Evolutionary conservation across 2,329 filamentous ascomycete genomes (phyloP).

Genomic region (Cryphonectria nitschkei): DNA sequence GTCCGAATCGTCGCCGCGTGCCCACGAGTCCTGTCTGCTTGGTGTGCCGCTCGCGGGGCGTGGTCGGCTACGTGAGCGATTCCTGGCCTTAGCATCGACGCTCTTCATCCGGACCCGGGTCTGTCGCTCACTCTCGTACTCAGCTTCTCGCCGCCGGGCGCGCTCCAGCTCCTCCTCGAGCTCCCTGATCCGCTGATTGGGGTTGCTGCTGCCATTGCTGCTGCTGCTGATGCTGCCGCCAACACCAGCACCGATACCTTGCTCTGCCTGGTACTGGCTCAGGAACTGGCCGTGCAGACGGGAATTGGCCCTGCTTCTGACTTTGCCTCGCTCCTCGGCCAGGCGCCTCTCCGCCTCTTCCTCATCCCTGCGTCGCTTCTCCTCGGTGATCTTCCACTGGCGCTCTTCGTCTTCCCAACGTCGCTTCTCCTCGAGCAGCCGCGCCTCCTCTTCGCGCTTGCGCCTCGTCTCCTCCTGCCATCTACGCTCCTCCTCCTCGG

Average conservation of each 20-base stretch:
- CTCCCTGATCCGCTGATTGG: slow-evolving; percentile 74
- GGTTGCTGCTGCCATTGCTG: slow-evolving; percentile 37
- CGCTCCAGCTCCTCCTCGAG: slow-evolving; percentile 73
- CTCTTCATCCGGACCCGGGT: slow-evolving; percentile 47
- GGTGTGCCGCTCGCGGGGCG: slow-evolving; percentile 40
- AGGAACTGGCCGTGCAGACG: slow-evolving; percentile 81
- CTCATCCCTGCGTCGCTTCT: slow-evolving; percentile 71
- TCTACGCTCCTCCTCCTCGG: slow-evolving; percentile 69
- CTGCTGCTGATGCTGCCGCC: slow-evolving; percentile 44
- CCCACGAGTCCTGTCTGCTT: slow-evolving; percentile 66
- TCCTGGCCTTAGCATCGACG: slow-evolving; percentile 39
- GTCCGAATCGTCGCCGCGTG: slow-evolving; percentile 54
- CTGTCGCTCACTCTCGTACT: slow-evolving; percentile 63
- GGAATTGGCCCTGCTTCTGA: slow-evolving; percentile 59
- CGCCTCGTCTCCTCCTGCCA: slow-evolving; percentile 69
- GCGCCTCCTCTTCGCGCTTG: slow-evolving; percentile 62
- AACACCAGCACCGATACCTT: slow-evolving; percentile 47
- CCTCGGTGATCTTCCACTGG: slow-evolving; percentile 73
- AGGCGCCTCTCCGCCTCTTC: slow-evolving; percentile 71
- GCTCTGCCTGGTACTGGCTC: slow-evolving; percentile 82
- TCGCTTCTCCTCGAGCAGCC: slow-evolving; percentile 69
- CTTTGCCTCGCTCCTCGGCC: slow-evolving; percentile 66
- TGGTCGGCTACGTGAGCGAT: slow-evolving; percentile 47
- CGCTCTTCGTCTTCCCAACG: slow-evolving; percentile 78
- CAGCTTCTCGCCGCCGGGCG: slow-evolving; percentile 64